Conservation (phyloP, 2,329 filamentous ascomycete genomes). For the Beauveria asiatica region DNA sequence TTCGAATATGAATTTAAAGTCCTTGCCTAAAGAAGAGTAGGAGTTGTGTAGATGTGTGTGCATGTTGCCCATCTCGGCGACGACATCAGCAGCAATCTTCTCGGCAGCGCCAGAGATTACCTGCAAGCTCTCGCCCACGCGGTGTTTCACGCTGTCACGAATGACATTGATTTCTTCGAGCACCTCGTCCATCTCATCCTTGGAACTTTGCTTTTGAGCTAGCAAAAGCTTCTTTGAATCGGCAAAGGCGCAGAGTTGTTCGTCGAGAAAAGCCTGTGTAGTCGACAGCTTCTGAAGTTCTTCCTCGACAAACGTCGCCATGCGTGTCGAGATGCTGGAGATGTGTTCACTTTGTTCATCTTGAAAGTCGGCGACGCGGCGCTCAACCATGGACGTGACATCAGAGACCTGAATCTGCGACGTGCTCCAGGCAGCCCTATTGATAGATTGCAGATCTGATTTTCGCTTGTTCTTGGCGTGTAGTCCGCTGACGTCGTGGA, state of each 20-base stretch:
- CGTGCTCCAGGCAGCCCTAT: constrained; percentile 69
- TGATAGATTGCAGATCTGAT: constrained; percentile 72
- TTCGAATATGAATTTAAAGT: constrained; percentile 82
- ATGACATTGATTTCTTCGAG: constrained; percentile 88
- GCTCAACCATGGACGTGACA: constrained; percentile 69
- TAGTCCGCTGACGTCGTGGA: constrained; percentile 70
- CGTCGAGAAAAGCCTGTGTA: constrained; percentile 62
- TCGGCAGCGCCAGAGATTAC: constrained; percentile 77
- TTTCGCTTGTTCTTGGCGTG: constrained; percentile 81
- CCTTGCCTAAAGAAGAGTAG: constrained; percentile 72
- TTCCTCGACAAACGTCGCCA: constrained; percentile 66
- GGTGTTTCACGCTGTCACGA: constrained; percentile 77
- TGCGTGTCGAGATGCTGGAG: constrained; percentile 55
- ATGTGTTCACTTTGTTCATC: constrained; percentile 65
- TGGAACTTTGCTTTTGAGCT: constrained; percentile 58
- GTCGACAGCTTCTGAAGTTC: constrained; percentile 64
- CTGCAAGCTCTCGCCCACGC: constrained; percentile 76
- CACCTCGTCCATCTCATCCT: constrained; percentile 82
- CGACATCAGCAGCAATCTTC: constrained; percentile 80
- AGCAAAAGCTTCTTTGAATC: constrained; percentile 60
- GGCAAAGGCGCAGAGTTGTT: constrained; percentile 60
- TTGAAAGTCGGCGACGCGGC: constrained; percentile 64
- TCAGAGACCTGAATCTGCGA: constrained; percentile 68
- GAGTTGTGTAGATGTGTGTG: constrained; percentile 78
- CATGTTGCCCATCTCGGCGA: constrained; percentile 77